Evolutionary conservation across 208 protist genomes (phyloP).

Genomic region (Trypanosoma avium): DNA sequence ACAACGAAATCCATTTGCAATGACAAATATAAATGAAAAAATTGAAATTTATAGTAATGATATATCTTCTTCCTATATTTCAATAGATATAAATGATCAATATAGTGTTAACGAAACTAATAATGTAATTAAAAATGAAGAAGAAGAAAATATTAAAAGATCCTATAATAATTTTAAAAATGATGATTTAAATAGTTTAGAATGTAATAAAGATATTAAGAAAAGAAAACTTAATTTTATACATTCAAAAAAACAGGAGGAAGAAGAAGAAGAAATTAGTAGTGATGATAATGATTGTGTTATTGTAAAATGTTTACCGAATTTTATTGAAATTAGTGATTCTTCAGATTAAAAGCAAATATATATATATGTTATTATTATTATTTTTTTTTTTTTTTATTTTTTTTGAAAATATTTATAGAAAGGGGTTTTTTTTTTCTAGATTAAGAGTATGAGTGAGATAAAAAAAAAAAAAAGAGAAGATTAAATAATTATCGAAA

Average conservation of each 20-base stretch:
- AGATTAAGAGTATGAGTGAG: no score
- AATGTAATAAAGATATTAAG: no score
- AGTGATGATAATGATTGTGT: constrained; percentile 36
- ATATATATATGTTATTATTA: background rate
- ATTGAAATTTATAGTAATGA: no score
- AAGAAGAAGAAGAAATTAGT: background rate
- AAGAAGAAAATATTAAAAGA: no score
- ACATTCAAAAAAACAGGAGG: no score
- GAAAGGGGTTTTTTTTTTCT: background rate
- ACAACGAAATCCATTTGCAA: constrained; percentile 24
- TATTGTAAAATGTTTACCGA: constrained; percentile 21
- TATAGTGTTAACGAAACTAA: no score
- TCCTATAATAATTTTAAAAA: no score
- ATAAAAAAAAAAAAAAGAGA: background rate
- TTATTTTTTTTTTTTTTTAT: background rate
- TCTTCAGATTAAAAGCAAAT: constrained; percentile 11
- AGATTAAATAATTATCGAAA: background rate
- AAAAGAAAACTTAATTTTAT: no score
- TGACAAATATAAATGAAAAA: background rate
- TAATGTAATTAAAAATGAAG: no score
- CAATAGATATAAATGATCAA: no score
- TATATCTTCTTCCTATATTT: background rate
- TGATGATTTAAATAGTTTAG: no score
- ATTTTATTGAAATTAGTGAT: constrained; percentile 62
- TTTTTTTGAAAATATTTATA: background rate